Percentiles rank a stretch among this genome's conserved stretches.
Conservation (phyloP, 345 rosid species). For the Eucalyptus paniculata region DNA sequence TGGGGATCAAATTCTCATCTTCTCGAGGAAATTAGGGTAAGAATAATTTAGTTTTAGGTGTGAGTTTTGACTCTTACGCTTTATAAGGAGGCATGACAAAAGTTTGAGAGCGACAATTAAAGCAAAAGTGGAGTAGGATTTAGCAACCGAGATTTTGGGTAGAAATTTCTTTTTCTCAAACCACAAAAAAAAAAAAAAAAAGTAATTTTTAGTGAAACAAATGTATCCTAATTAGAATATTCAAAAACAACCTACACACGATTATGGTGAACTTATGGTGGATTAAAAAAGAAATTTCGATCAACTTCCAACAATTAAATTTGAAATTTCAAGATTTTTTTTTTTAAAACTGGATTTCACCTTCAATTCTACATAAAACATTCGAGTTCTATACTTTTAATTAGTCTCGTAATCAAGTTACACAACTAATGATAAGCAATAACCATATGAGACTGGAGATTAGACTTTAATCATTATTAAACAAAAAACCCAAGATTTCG, state of each 20-base stretch:
- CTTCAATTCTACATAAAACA: background rate
- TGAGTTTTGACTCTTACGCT: too few species aligned
- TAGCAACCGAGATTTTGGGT: too few species aligned
- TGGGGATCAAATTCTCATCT: too few species aligned
- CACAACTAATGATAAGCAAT: background rate
- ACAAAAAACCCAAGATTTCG: background rate
- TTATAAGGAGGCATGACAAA: rapidly evolving
- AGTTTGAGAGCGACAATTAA: rapidly evolving
- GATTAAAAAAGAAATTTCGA: background rate
- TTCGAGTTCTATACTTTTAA: background rate
- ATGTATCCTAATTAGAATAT: background rate
- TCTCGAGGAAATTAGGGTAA: rapidly evolving
- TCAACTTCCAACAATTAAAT: rapidly evolving
- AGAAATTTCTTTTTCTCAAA: background rate
- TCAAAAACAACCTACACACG: rapidly evolving
- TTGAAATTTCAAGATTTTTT: background rate
- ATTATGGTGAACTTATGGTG: background rate
- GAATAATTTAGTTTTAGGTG: rapidly evolving
- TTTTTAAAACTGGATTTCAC: rapidly evolving
- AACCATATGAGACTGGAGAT: background rate
- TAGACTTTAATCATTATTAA: background rate
- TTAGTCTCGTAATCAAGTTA: background rate
- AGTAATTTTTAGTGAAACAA: background rate
- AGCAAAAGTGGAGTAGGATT: rapidly evolving
- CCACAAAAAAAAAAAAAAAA: background rate